Base-by-base conservation (phyloP, 164 flowering plant genomes). In the Aristolochia contorta region DNA sequence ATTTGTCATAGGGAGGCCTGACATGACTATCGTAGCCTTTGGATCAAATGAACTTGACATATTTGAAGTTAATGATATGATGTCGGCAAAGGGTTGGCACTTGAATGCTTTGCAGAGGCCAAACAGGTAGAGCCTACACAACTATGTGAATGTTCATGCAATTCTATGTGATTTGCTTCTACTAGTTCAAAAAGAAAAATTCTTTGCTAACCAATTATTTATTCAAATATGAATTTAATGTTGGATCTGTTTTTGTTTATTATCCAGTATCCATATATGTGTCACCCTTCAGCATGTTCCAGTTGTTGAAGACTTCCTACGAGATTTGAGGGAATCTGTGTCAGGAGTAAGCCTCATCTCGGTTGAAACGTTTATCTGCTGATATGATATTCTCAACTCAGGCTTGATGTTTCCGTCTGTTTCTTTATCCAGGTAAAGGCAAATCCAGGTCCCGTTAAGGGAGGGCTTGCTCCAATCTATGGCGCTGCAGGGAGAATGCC, bases 11-110 rank as follows among this genome's bases (percentile, higher is more conserved):
- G 98, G 98, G 76, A 78, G 74, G 76, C 97, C 97, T 51, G 94
- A 90, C 72, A 93, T 89, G 98, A 93, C 98, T 23, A 72, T 93
- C 52, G 77, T 93, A 47, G 97, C 97, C 32, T 75, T 93, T 69
- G 96, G 96, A 30, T 87, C 97, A 58, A 68, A 81, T 69, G 75
- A 50, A 22, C 7, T 93, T 6, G 97, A 93, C 77, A 90, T 93
- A 64, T 89, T 93, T 71, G 97, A 89, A 79, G 91, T 93, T 52
- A 86, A 93, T 69, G 98, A 93, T 58, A 58, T 81, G 52, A 73
- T 93, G 91, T 81, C 92, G 20, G 80, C 86, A 50, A 89, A 79
- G 75, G 97, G 97, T 56, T 93, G 98, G 98, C 98, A 93, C 74
- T 79, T 89, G 75, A 93, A 89, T 78, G 90, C 97, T 16, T 69